These are phyloP conservation scores for Myxozyma geophila DNA, from an alignment of 805 yeast species.

Conservation along the genomic window DNA sequence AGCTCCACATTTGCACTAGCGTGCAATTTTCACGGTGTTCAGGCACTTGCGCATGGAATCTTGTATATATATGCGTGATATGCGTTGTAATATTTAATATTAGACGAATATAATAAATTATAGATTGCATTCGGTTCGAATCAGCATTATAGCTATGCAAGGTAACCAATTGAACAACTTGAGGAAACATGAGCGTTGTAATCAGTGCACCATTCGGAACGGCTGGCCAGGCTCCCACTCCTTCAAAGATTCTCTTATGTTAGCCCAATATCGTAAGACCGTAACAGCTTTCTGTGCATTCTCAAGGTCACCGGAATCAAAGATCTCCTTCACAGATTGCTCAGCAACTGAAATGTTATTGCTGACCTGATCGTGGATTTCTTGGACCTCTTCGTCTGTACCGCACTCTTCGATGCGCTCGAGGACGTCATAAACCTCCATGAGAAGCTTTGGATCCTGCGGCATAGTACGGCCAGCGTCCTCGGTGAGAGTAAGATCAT, in stretches of 20 bases:
- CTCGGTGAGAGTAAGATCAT: conserved; percentile 51
- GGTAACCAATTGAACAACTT: too few species aligned
- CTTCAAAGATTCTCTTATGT: conserved; percentile 70
- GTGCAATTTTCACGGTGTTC: too few species aligned
- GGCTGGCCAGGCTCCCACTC: conserved; percentile 47
- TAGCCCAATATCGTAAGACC: conserved; percentile 80
- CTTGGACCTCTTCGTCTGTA: conserved; percentile 60
- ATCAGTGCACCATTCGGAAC: conserved; percentile 35
- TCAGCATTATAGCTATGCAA: background rate
- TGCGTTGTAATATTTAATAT: too few species aligned
- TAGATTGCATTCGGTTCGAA: background rate
- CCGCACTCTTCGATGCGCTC: conserved; percentile 76
- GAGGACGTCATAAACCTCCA: conserved; percentile 82
- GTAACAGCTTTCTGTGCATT: conserved; percentile 69
- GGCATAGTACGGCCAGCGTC: conserved; percentile 59
- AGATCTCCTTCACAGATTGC: conserved; percentile 52
- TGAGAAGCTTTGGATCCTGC: conserved; percentile 61
- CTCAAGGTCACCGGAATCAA: conserved; percentile 56
- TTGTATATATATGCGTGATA: too few species aligned
- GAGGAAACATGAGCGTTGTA: background rate
- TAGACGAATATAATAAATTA: background rate
- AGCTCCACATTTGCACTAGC: background rate
- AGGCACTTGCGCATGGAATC: too few species aligned
- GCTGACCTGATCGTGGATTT: conserved; percentile 60
- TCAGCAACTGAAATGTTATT: conserved; percentile 57